Conservation (phyloP, 139 green algal genomes). For the Eudorina sp. region DNA sequence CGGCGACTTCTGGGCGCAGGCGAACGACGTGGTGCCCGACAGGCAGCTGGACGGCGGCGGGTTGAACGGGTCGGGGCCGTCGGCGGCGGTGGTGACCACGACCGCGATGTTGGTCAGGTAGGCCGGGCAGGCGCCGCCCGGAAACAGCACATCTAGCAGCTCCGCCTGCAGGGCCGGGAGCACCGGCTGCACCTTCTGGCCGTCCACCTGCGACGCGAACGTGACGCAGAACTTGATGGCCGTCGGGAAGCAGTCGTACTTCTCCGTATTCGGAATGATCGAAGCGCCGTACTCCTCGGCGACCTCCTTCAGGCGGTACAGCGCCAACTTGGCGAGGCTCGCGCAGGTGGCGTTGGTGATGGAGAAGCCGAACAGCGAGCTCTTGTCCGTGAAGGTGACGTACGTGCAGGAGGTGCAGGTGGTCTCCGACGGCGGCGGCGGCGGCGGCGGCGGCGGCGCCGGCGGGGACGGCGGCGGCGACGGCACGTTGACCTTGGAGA, state of each 20-base stretch:
- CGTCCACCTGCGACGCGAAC: not conserved
- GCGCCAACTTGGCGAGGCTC: too few species aligned
- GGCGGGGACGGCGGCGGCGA: not conserved
- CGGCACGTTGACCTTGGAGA: not conserved
- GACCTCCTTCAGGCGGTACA: too few species aligned
- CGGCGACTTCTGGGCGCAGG: not conserved
- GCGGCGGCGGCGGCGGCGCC: not conserved
- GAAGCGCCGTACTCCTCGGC: too few species aligned
- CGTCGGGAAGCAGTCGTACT: too few species aligned
- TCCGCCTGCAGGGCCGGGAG: too few species aligned
- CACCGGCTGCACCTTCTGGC: not conserved
- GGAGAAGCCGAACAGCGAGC: not conserved
- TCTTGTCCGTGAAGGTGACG: not conserved
- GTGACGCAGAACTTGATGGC: slow-evolving; percentile 12
- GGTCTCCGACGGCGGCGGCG: not conserved
- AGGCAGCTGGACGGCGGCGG: not conserved
- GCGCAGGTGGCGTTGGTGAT: not conserved
- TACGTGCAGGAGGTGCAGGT: not conserved
- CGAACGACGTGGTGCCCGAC: not conserved
- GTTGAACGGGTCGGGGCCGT: not conserved
- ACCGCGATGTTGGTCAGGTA: not conserved
- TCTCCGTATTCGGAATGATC: too few species aligned
- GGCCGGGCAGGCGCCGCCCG: slow-evolving; percentile 8
- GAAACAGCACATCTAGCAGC: too few species aligned
- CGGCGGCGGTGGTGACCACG: not conserved